These are phyloP conservation scores for Cyberlindnera xishuangbannaensis DNA, from an alignment of 805 yeast genomes.

Conservation along the genomic window DNA sequence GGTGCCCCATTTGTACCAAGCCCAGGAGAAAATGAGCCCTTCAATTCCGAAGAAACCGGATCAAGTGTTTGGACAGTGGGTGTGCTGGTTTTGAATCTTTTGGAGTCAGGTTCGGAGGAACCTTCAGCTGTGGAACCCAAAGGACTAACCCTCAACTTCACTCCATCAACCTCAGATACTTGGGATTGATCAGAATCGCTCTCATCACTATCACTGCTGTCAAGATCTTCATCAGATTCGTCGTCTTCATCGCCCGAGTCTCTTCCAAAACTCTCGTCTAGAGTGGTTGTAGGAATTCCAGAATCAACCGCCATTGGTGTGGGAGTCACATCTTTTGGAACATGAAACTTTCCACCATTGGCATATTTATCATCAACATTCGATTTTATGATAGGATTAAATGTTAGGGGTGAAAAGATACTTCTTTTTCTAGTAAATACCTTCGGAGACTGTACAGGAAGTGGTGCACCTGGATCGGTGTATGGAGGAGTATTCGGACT, in stretches of 20 bases:
- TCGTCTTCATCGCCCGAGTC: constrained; percentile 24
- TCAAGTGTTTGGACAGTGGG: constrained; percentile 4
- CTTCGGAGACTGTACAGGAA: constrained; percentile 50
- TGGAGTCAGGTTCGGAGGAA: constrained; percentile 17
- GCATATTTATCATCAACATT: constrained; percentile 82
- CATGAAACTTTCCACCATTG: constrained; percentile 86
- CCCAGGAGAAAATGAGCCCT: constrained; percentile 7
- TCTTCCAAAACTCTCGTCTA: constrained; percentile 15
- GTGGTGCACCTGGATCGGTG: constrained; percentile 81
- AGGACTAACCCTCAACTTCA: no score
- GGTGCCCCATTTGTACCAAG: constrained; percentile 40
- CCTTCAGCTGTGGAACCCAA: not conserved
- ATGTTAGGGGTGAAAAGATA: constrained; percentile 74
- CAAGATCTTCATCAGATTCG: constrained; percentile 15
- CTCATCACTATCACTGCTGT: constrained; percentile 6
- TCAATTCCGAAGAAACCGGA: not conserved
- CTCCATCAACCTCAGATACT: constrained; percentile 1
- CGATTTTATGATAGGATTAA: constrained; percentile 72
- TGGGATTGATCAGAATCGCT: constrained; percentile 2
- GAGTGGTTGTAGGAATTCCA: constrained; percentile 9
- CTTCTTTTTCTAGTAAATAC: constrained; percentile 41
- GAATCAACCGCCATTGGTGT: constrained; percentile 15
- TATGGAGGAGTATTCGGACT: constrained; percentile 48
- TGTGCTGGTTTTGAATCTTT: constrained; percentile 11
- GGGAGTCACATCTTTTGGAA: constrained; percentile 24